These are phyloP conservation scores for Penicillium antarcticum DNA, from an alignment of 495 filamentous ascomycete species.

Conservation along the genomic window DNA sequence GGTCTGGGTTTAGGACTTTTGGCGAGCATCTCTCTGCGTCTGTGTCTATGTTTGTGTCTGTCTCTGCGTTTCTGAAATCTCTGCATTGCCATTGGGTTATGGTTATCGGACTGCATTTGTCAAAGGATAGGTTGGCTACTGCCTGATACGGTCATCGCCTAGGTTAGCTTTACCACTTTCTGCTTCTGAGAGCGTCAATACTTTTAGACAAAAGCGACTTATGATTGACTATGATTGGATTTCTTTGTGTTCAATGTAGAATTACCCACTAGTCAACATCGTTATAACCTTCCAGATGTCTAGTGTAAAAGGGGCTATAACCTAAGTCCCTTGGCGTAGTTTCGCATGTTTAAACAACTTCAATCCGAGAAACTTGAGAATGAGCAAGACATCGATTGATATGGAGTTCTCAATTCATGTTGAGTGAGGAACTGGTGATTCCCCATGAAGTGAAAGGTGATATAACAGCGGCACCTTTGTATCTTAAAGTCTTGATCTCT, in stretches of 20 bases:
- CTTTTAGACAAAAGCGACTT: slow-evolving; percentile 10
- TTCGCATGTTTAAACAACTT: too few relatives aligned
- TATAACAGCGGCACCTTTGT: too few relatives aligned
- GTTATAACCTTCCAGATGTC: neutral
- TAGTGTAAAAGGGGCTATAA: too few relatives aligned
- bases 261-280: too few relatives aligned
- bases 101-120: neutral
- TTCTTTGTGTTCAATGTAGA: too few relatives aligned
- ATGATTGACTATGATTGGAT: slow-evolving; percentile 6
- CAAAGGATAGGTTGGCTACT: neutral
- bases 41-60: neutral
- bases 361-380: too few relatives aligned
- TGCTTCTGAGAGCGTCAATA: neutral
- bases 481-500: too few relatives aligned
- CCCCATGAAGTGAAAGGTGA: too few relatives aligned
- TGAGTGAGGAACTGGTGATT: too few relatives aligned
- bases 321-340: too few relatives aligned
- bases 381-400: too few relatives aligned
- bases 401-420: too few relatives aligned
- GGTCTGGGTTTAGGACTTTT: slow-evolving; percentile 1
- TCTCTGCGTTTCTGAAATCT: neutral
- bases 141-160: neutral
- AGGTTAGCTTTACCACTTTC: neutral
- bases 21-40: slow-evolving; percentile 4
- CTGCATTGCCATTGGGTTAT: neutral